A percentile compares a stretch with the other conserved stretches of the same genome.
phyloP scores from a whole-genome alignment of 257 asterid species.

The Linaria vulgaris region DNA sequence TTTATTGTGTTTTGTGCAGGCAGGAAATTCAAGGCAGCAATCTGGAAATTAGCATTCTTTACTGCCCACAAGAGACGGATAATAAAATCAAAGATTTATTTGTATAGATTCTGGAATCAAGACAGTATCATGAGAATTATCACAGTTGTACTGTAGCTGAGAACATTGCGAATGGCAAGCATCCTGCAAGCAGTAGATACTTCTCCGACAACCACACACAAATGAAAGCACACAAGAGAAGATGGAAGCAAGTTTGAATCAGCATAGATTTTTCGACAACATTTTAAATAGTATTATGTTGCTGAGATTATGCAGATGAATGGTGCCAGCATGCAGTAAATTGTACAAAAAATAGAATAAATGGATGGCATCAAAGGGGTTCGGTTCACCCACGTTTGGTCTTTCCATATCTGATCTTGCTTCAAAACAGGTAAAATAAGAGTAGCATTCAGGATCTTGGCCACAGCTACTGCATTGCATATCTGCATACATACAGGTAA shows the following conservation, averaged over 20 bases:
- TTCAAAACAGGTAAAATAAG: slow-evolving; percentile 96
- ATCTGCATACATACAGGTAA: slow-evolving; percentile 50
- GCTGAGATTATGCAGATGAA: not conserved
- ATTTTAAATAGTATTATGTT: too few species aligned
- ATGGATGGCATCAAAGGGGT: slow-evolving; percentile 19
- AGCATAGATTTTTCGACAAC: too few species aligned
- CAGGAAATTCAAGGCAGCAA: not conserved
- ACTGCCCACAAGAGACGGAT: not conserved
- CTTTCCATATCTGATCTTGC: slow-evolving; percentile 99
- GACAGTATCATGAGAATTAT: slow-evolving; percentile 5
- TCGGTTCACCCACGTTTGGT: slow-evolving; percentile 85
- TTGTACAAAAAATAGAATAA: slow-evolving; percentile 7
- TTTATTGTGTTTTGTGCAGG: slow-evolving; percentile 6
- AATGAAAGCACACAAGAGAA: too few species aligned
- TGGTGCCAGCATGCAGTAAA: too few species aligned
- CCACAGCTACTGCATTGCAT: slow-evolving; percentile 99
- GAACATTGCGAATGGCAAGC: not conserved
- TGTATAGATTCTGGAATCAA: not conserved
- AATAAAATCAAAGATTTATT: not conserved
- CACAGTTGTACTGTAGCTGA: not conserved
- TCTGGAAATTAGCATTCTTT: not conserved
- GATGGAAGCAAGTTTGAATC: too few species aligned
- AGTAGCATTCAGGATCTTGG: slow-evolving; percentile 93
- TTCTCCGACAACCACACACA: too few species aligned
- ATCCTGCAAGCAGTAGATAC: not conserved